These are phyloP conservation scores for Phytophthora quininea DNA, from an alignment of 352 stramenopile species.

Conservation along the genomic window DNA sequence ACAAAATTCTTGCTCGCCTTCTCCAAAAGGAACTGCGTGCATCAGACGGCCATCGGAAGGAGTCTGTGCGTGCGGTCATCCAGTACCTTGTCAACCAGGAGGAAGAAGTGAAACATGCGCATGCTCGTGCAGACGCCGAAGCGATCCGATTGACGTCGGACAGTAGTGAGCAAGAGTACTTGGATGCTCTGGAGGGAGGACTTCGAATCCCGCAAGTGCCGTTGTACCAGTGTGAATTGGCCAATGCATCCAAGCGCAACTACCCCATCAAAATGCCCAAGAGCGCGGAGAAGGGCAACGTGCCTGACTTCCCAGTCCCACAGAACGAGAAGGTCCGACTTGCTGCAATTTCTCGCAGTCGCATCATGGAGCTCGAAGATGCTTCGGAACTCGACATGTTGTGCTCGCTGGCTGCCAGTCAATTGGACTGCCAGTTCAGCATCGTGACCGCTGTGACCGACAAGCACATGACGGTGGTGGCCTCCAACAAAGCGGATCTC, in stretches of 20 bases:
- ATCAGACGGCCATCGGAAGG: slow-evolving; percentile 31
- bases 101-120: slow-evolving; percentile 17
- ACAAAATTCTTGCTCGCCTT: slow-evolving; percentile 25
- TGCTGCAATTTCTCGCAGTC: slow-evolving; percentile 41
- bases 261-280: slow-evolving; percentile 44
- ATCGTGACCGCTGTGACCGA: slow-evolving; percentile 61
- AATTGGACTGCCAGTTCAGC: slow-evolving; percentile 60
- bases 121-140: slow-evolving; percentile 9
- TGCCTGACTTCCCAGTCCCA: slow-evolving; percentile 36
- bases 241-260: slow-evolving; percentile 41
- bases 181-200: slow-evolving; percentile 20
- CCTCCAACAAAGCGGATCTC: slow-evolving; percentile 33
- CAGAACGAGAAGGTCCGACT: slow-evolving; percentile 53
- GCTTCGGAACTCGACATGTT: slow-evolving; percentile 66
- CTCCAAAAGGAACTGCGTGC: slow-evolving; percentile 27
- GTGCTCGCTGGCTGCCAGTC: slow-evolving; percentile 48
- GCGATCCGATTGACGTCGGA: slow-evolving; percentile 16
- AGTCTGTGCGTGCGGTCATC: slow-evolving; percentile 55
- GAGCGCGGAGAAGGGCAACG: slow-evolving; percentile 25
- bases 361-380: slow-evolving; percentile 49
- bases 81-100: slow-evolving; percentile 49
- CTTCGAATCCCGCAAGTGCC: slow-evolving; percentile 27
- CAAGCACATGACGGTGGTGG: slow-evolving; percentile 50
- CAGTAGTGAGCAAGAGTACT: slow-evolving; percentile 33
- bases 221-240: slow-evolving; percentile 45